Evolutionary conservation across 768 basidiomycete genomes (phyloP).

Genomic region (Suillus tomentosus): DNA sequence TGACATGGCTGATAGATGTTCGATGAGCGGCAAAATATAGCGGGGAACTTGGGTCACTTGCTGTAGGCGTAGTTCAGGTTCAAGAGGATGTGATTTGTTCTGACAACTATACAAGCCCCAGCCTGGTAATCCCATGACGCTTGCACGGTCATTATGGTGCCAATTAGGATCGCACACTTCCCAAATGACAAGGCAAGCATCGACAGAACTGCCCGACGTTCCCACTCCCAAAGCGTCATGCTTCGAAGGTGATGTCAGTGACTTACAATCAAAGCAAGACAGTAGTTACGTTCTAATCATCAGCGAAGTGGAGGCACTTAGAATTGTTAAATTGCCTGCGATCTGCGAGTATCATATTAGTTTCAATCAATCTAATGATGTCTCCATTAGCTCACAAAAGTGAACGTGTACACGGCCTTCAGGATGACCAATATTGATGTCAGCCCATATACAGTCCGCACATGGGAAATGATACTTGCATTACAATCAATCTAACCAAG

Average conservation of each 20-base stretch:
- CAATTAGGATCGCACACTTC: slow-evolving; percentile 68
- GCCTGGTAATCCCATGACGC: slow-evolving; percentile 50
- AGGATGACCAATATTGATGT: slow-evolving; percentile 13
- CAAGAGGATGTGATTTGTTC: slow-evolving; percentile 56
- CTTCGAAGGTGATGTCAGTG: slow-evolving; percentile 40
- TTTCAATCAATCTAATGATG: neutral
- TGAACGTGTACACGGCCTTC: slow-evolving; percentile 70
- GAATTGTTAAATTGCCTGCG: slow-evolving; percentile 65
- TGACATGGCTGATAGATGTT: slow-evolving; percentile 53
- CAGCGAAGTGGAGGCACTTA: slow-evolving; percentile 66
- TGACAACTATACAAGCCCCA: slow-evolving; percentile 50
- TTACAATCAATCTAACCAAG: slow-evolving; percentile 54
- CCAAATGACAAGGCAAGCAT: slow-evolving; percentile 57
- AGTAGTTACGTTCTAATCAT: slow-evolving; percentile 63
- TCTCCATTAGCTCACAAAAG: slow-evolving; percentile 47
- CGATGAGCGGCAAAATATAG: slow-evolving; percentile 8
- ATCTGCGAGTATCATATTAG: slow-evolving; percentile 38
- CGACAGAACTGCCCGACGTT: slow-evolving; percentile 47
- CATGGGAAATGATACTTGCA: slow-evolving; percentile 37
- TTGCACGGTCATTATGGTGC: slow-evolving; percentile 68
- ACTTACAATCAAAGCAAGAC: slow-evolving; percentile 15
- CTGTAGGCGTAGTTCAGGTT: slow-evolving; percentile 73
- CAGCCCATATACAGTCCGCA: neutral
- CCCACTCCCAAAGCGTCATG: slow-evolving; percentile 71
- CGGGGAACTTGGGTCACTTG: slow-evolving; percentile 35